Base-by-base conservation (phyloP, 2,329 filamentous ascomycete species). In the Ophiocordyceps camponoti-floridani region DNA sequence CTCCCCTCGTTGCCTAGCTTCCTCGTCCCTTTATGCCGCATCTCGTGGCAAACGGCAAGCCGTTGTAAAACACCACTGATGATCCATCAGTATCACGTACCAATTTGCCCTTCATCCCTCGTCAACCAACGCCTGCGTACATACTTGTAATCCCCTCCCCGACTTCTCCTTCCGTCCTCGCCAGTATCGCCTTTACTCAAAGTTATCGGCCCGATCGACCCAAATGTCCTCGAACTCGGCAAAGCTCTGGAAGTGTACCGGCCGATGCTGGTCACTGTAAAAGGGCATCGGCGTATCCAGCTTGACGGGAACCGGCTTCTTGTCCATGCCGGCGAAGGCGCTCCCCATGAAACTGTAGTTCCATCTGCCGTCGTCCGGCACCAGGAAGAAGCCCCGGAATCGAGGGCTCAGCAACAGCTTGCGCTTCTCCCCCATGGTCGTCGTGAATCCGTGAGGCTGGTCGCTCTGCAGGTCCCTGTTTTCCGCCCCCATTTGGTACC, bases 261-360 rank as follows among this genome's bases (percentile, higher is more conserved):
- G 88, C 26, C 91, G 77, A 63, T 98, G 93, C 54, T 87, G 73
- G 54, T 88, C 87, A 58, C 83, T 88, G 65, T 98, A 98, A 66
- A 94, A 96, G 9, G 83, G 72, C 52, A 81, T 64, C 16, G 91
- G 91, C 40, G 86, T 93, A 63, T 96, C 93, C 45, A 98, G 79
- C 70, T 91, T 91, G 54, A 96, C 88, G 54, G 87, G 83, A 40
- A 95, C 75, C 4, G 80, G 73, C 67, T 86, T 85, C 78, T 95
- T 96, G 67, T 94, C 87, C 50, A 94, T 73, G 38, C 79, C 79
- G 13, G 81, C 79, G 58, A 96, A 98, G 1, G 79, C 79, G 51
- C 80, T 86, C 45, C 91, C 91, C 79, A 96, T 86, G 71, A 98
- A 98, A 62, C 84, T 91, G 68, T 95, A 98, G 64, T 98, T 98